A percentile compares a stretch with the other conserved stretches of the same genome.
Conservation (phyloP, 176 grass and related monocot species). For the Elymus sibiricus region DNA sequence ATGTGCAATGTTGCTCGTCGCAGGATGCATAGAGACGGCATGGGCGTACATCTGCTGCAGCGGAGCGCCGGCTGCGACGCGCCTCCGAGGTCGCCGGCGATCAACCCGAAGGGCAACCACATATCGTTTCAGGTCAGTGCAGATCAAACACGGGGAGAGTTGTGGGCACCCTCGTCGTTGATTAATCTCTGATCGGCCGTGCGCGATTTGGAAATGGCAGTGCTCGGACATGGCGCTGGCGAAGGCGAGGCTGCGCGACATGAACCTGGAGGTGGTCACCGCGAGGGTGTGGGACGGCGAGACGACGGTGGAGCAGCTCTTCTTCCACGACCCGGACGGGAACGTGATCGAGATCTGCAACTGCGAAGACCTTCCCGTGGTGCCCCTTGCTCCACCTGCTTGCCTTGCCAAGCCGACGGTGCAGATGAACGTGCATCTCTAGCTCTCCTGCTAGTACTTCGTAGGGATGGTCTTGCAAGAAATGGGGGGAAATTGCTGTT, state of each 20-base stretch:
- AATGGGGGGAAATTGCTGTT: not conserved
- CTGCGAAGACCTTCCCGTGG: conserved; percentile 62
- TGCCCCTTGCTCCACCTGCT: conserved; percentile 4
- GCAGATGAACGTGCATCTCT: not conserved
- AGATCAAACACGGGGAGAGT: not conserved
- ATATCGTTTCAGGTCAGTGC: conserved; percentile 72
- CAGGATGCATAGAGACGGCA: conserved; percentile 64
- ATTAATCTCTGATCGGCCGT: not conserved
- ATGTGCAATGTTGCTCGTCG: not conserved
- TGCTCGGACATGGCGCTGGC: conserved; percentile 41
- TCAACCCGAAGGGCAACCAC: conserved; percentile 73
- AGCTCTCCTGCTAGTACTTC: not conserved
- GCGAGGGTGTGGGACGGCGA: conserved; percentile 39
- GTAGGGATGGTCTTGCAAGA: not conserved
- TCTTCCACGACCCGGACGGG: conserved; percentile 78
- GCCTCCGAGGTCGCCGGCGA: not conserved
- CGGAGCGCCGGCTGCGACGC: not conserved
- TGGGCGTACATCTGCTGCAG: conserved; percentile 76
- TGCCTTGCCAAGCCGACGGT: not conserved
- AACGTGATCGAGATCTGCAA: conserved; percentile 86
- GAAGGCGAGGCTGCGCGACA: conserved; percentile 37
- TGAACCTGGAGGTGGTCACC: conserved; percentile 42
- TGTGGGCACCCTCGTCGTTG: not conserved
- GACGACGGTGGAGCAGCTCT: conserved; percentile 66
- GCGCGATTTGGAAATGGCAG: conserved; percentile 22